phyloP scores from a whole-genome alignment of 345 rosid species.

The Euclidium syriacum region DNA sequence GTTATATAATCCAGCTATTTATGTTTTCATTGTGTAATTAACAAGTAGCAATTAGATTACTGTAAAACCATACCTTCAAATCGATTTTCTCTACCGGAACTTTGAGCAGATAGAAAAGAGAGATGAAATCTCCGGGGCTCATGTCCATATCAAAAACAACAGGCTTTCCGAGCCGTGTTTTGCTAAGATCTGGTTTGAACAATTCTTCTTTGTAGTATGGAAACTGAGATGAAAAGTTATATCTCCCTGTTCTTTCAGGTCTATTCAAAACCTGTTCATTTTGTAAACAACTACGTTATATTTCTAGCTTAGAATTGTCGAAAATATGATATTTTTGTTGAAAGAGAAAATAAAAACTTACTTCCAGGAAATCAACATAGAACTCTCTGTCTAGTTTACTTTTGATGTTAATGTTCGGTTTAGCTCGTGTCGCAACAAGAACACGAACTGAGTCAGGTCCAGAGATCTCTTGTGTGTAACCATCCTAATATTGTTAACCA shows the following conservation, averaged over 20 bases:
- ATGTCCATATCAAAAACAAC: conserved; percentile 90
- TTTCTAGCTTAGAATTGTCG: not conserved
- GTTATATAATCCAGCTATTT: not conserved
- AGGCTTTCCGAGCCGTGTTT: conserved; percentile 56
- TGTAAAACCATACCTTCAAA: conserved; percentile 46
- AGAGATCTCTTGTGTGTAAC: conserved; percentile 59
- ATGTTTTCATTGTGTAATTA: not conserved
- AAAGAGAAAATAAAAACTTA: conserved; percentile 35
- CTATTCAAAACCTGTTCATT: conserved; percentile 56
- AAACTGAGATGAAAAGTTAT: conserved; percentile 66
- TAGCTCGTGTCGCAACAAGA: conserved; percentile 76
- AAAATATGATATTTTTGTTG: no score
- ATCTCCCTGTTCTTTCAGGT: conserved; percentile 57
- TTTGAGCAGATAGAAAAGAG: conserved; percentile 82
- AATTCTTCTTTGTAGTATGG: conserved; percentile 61
- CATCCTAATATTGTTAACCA: conserved; percentile 48
- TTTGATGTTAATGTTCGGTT: conserved; percentile 38
- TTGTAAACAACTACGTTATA: not conserved
- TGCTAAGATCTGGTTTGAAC: conserved; percentile 51
- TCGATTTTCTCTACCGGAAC: conserved; percentile 61
- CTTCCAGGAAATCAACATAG: conserved; percentile 74
- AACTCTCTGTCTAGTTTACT: conserved; percentile 60
- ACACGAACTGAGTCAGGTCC: conserved; percentile 62
- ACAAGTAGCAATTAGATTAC: not conserved
- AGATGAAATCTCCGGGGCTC: conserved; percentile 89